phyloP scores from a whole-genome alignment of 495 filamentous ascomycete species.

The Collariella sp. region DNA sequence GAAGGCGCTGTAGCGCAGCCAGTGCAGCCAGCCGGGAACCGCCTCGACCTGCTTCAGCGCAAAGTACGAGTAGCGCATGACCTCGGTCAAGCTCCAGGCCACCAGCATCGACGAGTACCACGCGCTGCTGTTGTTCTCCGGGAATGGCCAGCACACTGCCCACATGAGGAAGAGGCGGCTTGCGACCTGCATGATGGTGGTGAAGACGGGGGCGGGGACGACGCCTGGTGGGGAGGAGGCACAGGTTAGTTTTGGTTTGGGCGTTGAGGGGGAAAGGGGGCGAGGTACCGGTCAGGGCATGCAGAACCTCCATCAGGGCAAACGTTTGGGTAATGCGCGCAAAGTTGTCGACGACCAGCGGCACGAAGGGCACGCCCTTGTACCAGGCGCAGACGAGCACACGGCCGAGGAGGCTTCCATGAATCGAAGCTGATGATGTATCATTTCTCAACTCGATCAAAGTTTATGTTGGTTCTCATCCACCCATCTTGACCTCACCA shows the following conservation, averaged over 20 bases:
- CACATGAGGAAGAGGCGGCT: conserved; percentile 77
- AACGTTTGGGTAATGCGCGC: conserved; percentile 73
- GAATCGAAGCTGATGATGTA: too few relatives aligned
- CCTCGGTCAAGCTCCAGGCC: conserved; percentile 81
- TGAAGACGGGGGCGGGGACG: conserved; percentile 74
- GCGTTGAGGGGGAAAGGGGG: background rate
- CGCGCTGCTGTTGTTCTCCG: conserved; percentile 39
- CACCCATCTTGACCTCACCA: too few relatives aligned
- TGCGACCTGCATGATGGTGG: conserved; percentile 82
- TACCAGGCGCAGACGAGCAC: conserved; percentile 28
- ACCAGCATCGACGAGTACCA: conserved; percentile 63
- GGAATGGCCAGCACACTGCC: conserved; percentile 62
- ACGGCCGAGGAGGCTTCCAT: too few relatives aligned
- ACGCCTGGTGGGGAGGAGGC: conserved; percentile 43
- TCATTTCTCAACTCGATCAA: too few relatives aligned
- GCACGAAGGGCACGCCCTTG: conserved; percentile 24
- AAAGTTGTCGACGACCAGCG: conserved; percentile 52
- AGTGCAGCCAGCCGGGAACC: conserved; percentile 56
- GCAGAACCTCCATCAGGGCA: conserved; percentile 73
- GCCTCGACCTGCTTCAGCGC: conserved; percentile 54
- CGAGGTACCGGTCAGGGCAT: conserved; percentile 57
- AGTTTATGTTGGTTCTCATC: too few relatives aligned
- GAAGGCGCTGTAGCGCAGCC: conserved; percentile 92
- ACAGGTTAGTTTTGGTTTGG: background rate
- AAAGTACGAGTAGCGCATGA: conserved; percentile 84